A percentile compares a stretch with the other conserved stretches of the same genome.
Evolutionary conservation across 352 stramenopile species (phyloP).

Genomic region (Sclerospora graminicola): DNA sequence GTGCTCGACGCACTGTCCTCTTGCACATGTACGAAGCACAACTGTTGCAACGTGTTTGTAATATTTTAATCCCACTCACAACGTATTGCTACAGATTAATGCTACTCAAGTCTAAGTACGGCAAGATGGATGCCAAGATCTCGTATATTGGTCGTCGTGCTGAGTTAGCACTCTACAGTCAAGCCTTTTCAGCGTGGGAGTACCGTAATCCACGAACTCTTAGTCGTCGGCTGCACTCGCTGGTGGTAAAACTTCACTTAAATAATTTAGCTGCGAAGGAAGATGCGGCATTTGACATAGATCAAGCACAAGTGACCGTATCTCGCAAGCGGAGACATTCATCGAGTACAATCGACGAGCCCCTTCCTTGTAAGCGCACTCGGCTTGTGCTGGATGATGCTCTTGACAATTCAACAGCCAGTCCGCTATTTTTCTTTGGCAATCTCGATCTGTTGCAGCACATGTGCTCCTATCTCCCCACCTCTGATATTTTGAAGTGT

Average conservation of each 20-base stretch:
- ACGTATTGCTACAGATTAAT: conserved; percentile 20
- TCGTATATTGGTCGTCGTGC: conserved; percentile 49
- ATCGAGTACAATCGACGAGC: conserved; percentile 1
- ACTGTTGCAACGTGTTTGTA: not conserved
- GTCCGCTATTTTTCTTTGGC: conserved; percentile 34
- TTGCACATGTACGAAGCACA: conserved; percentile 35
- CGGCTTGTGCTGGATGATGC: not conserved
- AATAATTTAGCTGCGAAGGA: conserved; percentile 35
- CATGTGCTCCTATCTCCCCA: conserved; percentile 32
- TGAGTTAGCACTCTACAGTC: conserved; percentile 43
- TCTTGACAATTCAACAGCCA: not conserved
- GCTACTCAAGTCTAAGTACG: conserved; percentile 55
- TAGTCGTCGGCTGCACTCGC: conserved; percentile 38
- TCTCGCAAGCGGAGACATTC: conserved; percentile 17
- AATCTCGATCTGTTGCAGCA: conserved; percentile 33
- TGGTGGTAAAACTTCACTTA: conserved; percentile 53
- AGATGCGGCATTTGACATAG: conserved; percentile 21
- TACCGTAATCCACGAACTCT: conserved; percentile 50
- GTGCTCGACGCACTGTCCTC: conserved; percentile 31
- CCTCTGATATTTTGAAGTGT: conserved; percentile 23
- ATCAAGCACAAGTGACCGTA: conserved; percentile 4
- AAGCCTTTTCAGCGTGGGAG: conserved; percentile 37
- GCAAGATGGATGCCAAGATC: conserved; percentile 44
- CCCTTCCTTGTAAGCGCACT: conserved; percentile 8
- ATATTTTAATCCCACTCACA: not conserved